Evolutionary conservation across 139 green algal species (phyloP), one percentile per base, ranked within the genome.

Genomic region (Tetraselmis striata): DNA sequence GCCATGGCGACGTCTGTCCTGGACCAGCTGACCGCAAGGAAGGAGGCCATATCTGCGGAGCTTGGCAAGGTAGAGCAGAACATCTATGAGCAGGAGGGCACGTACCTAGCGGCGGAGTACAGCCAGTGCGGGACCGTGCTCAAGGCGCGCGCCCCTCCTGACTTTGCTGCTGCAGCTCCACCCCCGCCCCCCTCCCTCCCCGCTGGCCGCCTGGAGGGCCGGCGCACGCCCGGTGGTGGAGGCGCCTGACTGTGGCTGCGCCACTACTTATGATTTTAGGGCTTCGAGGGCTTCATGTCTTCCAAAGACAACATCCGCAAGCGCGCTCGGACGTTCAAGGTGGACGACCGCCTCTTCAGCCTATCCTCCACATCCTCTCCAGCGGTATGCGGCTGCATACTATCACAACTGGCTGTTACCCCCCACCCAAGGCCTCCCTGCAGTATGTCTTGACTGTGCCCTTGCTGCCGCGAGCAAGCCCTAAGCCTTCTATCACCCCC

Each of bases 251-350:
- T n/a, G n/a, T n/a, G n/a, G n/a, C n/a, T n/a, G 22, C 18, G 23
- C 28, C 75, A 29, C 23, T 30, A 18, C 28, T 11, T 79, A 23
- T 23, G 22, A 18, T 18, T 23, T 5, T 23, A 82, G 79, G 79
- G 79, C 24, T 82, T 76, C 31, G 79, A 82, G 79, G 79, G 79
- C 79, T 82, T 82, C 31, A 26, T 76, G 30, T 82, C 79, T 28
- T 82, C 79, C 23, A 82, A 82, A 29, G 79, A 82, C 79, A 76
- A 75, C 31, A 76, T 82, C 5, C 32, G 79, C 28, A 82, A 82
- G 31, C 79, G 79, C 1, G 31, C 31, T 18, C 31, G 79, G 31
- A 76, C 79, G n/a, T 76, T 82, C 2, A 75, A 76, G 23, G 45
- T 82, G 28, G 79, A 82, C 18, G 79, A 82, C 79, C 32, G 79